Conservation (phyloP, 116 monocot species). For the Posidonia oceanica region DNA sequence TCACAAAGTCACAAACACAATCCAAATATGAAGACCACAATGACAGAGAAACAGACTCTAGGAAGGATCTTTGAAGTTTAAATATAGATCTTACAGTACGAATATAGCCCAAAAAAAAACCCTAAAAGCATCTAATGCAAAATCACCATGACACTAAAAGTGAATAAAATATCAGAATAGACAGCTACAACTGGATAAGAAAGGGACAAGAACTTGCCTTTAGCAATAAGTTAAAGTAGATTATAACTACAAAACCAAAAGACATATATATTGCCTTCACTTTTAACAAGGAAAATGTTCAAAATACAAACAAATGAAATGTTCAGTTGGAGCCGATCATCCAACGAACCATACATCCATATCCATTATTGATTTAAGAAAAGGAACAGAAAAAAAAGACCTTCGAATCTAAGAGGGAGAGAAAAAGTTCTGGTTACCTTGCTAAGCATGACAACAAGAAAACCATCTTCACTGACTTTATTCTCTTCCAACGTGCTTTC, state of each 20-base stretch:
- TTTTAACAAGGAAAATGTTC: too few relatives aligned
- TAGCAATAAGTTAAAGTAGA: too few relatives aligned
- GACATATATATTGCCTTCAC: too few relatives aligned
- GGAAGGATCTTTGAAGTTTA: too few relatives aligned
- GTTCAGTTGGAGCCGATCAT: too few relatives aligned
- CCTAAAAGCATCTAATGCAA: too few relatives aligned
- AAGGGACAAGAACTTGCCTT: neutral
- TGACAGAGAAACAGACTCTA: neutral
- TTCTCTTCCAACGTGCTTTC: constrained; percentile 93
- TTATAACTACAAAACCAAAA: too few relatives aligned
- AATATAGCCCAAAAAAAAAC: too few relatives aligned
- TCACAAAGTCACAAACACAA: neutral
- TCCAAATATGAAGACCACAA: neutral
- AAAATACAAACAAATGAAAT: too few relatives aligned
- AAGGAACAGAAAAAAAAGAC: neutral
- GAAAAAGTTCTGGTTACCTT: constrained; percentile 42
- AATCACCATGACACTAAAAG: neutral
- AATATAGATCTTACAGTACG: too few relatives aligned
- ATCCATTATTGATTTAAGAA: neutral
- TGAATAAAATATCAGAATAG: neutral
- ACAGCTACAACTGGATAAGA: neutral
- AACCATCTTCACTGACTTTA: constrained; percentile 80
- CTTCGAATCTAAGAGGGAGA: neutral
- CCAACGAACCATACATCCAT: too few relatives aligned
- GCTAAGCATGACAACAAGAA: constrained; percentile 99